phyloP scores from a whole-genome alignment of 257 asterid genomes.

The Osmanthus fragrans region DNA sequence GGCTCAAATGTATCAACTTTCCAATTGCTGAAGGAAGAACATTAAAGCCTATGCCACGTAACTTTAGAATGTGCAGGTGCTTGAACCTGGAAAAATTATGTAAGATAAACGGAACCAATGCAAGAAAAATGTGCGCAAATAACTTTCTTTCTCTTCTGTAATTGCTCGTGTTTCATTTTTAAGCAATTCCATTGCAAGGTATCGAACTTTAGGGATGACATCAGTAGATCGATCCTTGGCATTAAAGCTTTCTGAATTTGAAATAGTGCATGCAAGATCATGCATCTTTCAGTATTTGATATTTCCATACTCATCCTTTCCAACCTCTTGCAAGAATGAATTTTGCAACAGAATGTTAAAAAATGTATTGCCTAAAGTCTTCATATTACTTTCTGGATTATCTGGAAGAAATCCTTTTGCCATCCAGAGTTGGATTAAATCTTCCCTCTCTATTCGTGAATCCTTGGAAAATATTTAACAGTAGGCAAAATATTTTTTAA shows the following conservation, averaged over 20 bases:
- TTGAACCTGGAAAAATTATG: neutral
- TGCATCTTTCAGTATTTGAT: conserved; percentile 23
- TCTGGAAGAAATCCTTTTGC: conserved; percentile 16
- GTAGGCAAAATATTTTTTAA: conserved; percentile 41
- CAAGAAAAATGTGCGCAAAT: conserved; percentile 18
- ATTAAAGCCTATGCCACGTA: neutral
- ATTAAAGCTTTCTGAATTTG: too few relatives aligned
- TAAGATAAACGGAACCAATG: neutral
- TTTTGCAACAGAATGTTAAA: too few relatives aligned
- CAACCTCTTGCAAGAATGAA: conserved; percentile 6
- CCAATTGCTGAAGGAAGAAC: conserved; percentile 13
- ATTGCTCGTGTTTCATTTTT: neutral
- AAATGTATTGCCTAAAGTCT: conserved; percentile 6
- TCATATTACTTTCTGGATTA: neutral
- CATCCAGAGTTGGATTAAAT: conserved; percentile 29
- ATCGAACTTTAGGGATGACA: too few relatives aligned
- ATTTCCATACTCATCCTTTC: conserved; percentile 7
- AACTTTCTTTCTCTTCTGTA: neutral
- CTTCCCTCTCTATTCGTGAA: neutral
- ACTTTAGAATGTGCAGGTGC: conserved; percentile 3
- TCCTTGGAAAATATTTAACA: conserved; percentile 28
- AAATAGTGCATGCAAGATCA: conserved; percentile 25
- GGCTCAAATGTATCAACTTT: conserved; percentile 18
- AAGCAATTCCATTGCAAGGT: neutral
- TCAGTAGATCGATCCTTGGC: too few relatives aligned